Evolutionary conservation across 2,329 filamentous ascomycete species (phyloP).

Genomic region (Aspergillus luchuensis): DNA sequence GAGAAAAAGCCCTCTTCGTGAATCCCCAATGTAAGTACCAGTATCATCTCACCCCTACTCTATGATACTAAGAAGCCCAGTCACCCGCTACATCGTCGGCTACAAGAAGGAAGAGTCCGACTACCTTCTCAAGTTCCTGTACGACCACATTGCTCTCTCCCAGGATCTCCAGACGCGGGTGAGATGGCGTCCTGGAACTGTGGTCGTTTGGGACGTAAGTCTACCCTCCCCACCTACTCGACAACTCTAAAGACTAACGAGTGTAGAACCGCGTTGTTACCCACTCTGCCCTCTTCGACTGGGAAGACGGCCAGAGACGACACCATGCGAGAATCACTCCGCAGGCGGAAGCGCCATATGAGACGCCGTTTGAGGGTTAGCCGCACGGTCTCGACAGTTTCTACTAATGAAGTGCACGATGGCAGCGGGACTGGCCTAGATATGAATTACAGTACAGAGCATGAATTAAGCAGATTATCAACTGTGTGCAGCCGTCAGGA

Average conservation of each 20-base stretch:
- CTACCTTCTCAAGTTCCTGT: conserved; percentile 72
- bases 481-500: not conserved
- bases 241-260: conserved; percentile 11
- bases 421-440: not conserved
- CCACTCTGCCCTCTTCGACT: conserved; percentile 79
- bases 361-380: conserved; percentile 61
- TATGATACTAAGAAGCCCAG: conserved; percentile 41
- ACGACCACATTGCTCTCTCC: conserved; percentile 71
- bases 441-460: not conserved
- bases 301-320: conserved; percentile 74
- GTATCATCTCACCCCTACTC: too few relatives aligned
- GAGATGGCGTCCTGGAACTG: conserved; percentile 76
- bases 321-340: conserved; percentile 82
- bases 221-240: not conserved
- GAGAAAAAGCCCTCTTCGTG: conserved; percentile 80
- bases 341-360: conserved; percentile 74
- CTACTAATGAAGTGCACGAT: not conserved
- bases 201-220: conserved; percentile 76
- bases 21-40: conserved; percentile 70
- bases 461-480: not conserved
- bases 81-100: conserved; percentile 78
- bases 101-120: conserved; percentile 88
- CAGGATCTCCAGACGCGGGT: conserved; percentile 74
- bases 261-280: conserved; percentile 69
- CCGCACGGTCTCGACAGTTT: not conserved